These are phyloP conservation scores for Dictyostelium citrinum DNA, from an alignment of 78 protist genomes.

Conservation along the genomic window DNA sequence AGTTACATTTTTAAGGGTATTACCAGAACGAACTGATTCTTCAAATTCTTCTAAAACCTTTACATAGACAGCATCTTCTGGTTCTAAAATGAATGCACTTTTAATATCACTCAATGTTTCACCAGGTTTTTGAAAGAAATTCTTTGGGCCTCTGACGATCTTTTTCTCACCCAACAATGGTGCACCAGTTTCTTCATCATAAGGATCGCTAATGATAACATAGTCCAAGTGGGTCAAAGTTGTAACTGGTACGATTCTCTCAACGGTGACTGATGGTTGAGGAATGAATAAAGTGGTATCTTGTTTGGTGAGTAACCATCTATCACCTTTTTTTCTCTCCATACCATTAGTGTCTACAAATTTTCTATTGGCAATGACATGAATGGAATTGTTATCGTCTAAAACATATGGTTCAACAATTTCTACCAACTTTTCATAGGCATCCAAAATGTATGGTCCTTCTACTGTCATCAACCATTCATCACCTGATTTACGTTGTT, in stretches of 20 bases:
- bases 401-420: slow-evolving; percentile 8
- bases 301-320: slow-evolving; percentile 24
- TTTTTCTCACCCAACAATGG: neutral
- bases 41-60: slow-evolving; percentile 30
- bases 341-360: slow-evolving; percentile 1
- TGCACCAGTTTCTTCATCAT: neutral
- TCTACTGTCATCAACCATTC: slow-evolving; percentile 39
- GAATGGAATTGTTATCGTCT: neutral
- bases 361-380: neutral
- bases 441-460: slow-evolving; percentile 36
- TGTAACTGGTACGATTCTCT: neutral
- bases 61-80: slow-evolving; percentile 44
- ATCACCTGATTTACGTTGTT: slow-evolving; percentile 25
- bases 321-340: slow-evolving; percentile 46
- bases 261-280: slow-evolving; percentile 29
- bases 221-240: neutral
- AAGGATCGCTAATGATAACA: neutral
- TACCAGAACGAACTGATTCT: neutral
- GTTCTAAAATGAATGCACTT: neutral
- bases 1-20: neutral
- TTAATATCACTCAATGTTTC: neutral
- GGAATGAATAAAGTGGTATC: slow-evolving; percentile 34
- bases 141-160: slow-evolving; percentile 9
- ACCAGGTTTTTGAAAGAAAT: slow-evolving; percentile 33
- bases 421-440: slow-evolving; percentile 27